A percentile compares a stretch with the other conserved stretches of the same genome.
phyloP scores from a whole-genome alignment of 768 basidiomycete genomes.

The Agaricus bisporus region DNA sequence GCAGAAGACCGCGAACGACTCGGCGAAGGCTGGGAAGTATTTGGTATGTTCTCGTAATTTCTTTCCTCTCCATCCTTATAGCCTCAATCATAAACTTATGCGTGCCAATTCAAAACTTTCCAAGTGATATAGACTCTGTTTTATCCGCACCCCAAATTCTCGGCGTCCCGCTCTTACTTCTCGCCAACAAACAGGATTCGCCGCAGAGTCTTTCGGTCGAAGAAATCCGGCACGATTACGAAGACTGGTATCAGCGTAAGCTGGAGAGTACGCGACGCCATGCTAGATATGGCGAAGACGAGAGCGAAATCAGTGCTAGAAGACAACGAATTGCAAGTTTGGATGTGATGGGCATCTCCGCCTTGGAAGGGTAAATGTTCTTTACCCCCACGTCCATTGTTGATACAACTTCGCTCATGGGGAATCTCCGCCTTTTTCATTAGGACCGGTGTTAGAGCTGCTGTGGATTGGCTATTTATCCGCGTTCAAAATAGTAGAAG shows the following conservation, averaged over 20 bases:
- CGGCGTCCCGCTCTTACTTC: conserved; percentile 81
- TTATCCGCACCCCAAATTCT: conserved; percentile 87
- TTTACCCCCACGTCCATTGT: background rate
- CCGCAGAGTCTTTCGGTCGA: conserved; percentile 77
- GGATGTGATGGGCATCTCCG: conserved; percentile 88
- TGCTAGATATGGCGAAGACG: conserved; percentile 37
- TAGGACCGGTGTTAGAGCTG: conserved; percentile 85
- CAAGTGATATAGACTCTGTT: conserved; percentile 57
- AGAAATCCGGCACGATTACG: conserved; percentile 86
- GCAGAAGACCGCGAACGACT: conserved; percentile 86
- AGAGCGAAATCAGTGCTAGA: conserved; percentile 36
- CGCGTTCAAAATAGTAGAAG: conserved; percentile 86
- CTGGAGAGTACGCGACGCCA: conserved; percentile 61
- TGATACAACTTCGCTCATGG: background rate
- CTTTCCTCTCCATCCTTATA: background rate
- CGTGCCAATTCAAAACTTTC: conserved; percentile 4
- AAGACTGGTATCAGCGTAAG: conserved; percentile 78
- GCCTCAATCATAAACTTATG: background rate
- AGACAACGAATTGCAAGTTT: conserved; percentile 65
- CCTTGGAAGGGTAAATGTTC: conserved; percentile 73
- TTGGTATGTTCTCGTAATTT: conserved; percentile 54
- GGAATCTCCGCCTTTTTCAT: background rate
- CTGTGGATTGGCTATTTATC: conserved; percentile 92
- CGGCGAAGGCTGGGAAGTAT: conserved; percentile 94
- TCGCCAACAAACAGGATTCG: conserved; percentile 95